Base-by-base conservation (phyloP, 805 yeast genomes). In the Wickerhamomyces rabaulensis region DNA sequence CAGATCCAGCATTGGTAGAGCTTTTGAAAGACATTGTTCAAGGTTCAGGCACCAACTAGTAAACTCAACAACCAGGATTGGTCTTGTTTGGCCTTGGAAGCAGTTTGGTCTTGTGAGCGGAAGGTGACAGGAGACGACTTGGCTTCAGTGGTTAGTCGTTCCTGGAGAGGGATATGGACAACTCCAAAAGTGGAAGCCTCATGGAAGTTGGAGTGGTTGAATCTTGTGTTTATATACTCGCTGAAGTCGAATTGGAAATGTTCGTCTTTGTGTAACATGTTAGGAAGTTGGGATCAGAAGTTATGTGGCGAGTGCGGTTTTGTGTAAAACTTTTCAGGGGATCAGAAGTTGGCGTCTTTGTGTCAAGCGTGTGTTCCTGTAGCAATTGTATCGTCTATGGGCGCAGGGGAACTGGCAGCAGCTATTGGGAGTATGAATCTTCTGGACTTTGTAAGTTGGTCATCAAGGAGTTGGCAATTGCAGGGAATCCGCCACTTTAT, bases 11-110 rank as follows among this genome's bases (percentile, higher is more conserved):
- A 27, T 7, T 12, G n/a, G 15, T 4, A 27, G 10, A 13, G n/a
- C n/a, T n/a, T n/a, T 27, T 13, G n/a, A 13, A 27, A 4, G 31
- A 27, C 37, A 33, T 33, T 33, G 13, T 33, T 19, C 42, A 58
- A 40, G 61, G n/a, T 31, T 48, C 42, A 58, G 39, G 61, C 52
- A 13, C 52, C 61, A 22, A 49, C 39, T 42, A 57, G 49, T 50
- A 55, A 52, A 35, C 57, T 40, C 42, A 58, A 49, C 40, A 58
- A 52, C 63, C 63, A 58, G 2, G 60, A 56, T 29, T 58, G 56
- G 40, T 58, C 63, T 33, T 50, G 53, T 43, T 50, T 53, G 29
- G 40, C 45, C 19, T 43, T 42, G 6, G 43, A 37, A 23, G 29
- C 27, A 45, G 45, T 19, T 45, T 41, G 22, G 44, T 46, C 40